Evolutionary conservation across 805 yeast species (phyloP), one percentile per base, ranked within the genome.

Genomic region (Suhomyces sp.): DNA sequence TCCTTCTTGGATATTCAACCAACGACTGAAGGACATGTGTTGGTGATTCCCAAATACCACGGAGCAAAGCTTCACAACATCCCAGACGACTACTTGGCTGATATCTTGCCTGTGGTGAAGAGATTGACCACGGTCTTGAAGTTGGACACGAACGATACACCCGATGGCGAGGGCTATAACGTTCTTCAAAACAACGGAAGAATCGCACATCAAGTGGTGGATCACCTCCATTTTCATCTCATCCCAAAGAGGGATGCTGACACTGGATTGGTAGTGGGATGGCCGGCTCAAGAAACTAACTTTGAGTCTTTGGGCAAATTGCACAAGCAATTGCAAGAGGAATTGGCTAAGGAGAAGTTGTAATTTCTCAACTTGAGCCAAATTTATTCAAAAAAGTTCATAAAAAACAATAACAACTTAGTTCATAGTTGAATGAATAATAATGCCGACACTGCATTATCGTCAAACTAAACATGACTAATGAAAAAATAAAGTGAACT

Each of bases 1-100:
- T 87, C 98, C 0, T 93, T 91, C 60, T 70, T 93, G 51, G 98
- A 91, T 54, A 90, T 91, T 54, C 93, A 88, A 50, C 98, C 98
- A 43, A 85, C 91, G 12, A 70, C 95, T 7, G 76, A 78, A 51
- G 96, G 95, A 18, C 98, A 91, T 58, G 77, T 91, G 20, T 68
- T 91, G 51, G 79, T 91, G 37, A 88, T 91, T 50, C 98, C 98
- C 43, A 91, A 91, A 62, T 76, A 77, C 60, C 97, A 90, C 59
- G 98, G 96, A 32, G 96, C 87, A 21, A 88, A 85, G 62, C 71
- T 91, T 44, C 98, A 91, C 69, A 81, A 88, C 57, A 67, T 91
- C 31, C 96, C 98, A 3, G 98, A 91, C 58, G 97, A 91, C 46
- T 79, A 85, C 54, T 68, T 93, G 46, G 75, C 82, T 7, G 98